Percentiles rank a stretch among this genome's conserved stretches.
phyloP scores from a whole-genome alignment of 345 rosid species.

The Nasturtium officinale region DNA sequence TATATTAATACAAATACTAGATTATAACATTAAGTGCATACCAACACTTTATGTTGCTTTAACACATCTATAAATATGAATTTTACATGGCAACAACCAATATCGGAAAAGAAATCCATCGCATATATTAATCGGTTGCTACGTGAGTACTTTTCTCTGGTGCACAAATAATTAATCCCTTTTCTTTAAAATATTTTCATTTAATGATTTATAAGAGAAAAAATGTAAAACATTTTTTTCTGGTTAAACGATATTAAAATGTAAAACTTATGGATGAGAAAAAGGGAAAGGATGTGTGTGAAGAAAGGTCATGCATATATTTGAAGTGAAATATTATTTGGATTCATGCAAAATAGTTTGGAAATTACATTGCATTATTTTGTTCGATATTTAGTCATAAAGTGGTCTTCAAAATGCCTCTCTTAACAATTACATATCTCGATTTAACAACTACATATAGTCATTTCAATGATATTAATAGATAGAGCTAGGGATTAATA shows the following conservation, averaged over 20 bases:
- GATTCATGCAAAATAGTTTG: background rate
- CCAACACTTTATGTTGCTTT: background rate
- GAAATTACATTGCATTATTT: background rate
- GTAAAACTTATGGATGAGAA: background rate
- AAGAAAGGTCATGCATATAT: background rate
- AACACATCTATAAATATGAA: background rate
- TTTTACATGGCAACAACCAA: background rate
- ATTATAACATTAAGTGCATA: background rate
- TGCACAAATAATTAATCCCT: background rate
- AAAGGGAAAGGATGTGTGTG: background rate
- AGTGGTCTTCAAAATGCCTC: background rate
- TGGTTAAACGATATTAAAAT: background rate
- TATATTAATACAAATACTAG: background rate
- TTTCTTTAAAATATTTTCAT: background rate
- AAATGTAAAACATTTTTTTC: background rate
- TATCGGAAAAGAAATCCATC: background rate
- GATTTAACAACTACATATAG: too few relatives aligned
- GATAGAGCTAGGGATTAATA: background rate
- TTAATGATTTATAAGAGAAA: background rate
- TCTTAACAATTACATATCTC: background rate
- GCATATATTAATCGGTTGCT: background rate
- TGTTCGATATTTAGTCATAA: background rate
- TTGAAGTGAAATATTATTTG: background rate
- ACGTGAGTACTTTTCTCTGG: background rate
- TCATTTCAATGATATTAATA: background rate